Evolutionary conservation across 164 flowering plant genomes (phyloP).

Genomic region (Cinnamomum micranthum): DNA sequence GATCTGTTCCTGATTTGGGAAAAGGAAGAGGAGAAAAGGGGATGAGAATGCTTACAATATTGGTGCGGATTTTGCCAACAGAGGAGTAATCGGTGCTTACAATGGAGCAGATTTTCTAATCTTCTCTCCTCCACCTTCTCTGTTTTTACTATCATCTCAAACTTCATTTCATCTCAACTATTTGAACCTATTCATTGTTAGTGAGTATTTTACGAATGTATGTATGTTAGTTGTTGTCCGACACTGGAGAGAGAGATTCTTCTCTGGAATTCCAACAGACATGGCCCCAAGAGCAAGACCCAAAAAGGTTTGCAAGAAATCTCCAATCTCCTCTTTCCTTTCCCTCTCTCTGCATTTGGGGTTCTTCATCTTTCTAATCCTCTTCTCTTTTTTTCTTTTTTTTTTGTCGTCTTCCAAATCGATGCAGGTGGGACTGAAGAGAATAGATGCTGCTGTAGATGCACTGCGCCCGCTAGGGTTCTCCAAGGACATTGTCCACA

Average conservation of each 20-base stretch:
- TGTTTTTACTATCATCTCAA: too few species aligned
- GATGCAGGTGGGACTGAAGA: conserved; percentile 22
- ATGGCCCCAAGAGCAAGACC: conserved; percentile 4
- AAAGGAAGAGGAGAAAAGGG: too few species aligned
- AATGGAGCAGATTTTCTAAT: too few species aligned
- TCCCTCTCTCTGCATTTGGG: background rate
- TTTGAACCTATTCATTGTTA: too few species aligned
- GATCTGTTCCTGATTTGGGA: too few species aligned
- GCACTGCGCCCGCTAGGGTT: conserved; percentile 30
- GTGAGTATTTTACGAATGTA: too few species aligned
- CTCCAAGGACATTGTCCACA: conserved; percentile 14
- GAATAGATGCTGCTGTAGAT: conserved; percentile 39
- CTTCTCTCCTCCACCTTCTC: too few species aligned
- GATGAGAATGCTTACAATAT: too few species aligned
- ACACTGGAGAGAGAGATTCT: background rate
- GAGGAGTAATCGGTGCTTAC: too few species aligned
- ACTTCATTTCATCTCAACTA: too few species aligned
- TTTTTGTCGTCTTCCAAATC: background rate
- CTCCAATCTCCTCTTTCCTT: background rate
- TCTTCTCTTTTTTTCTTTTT: background rate
- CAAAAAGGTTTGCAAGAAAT: conserved; percentile 1
- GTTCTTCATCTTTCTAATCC: background rate
- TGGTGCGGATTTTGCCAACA: too few species aligned
- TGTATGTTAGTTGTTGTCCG: too few species aligned
- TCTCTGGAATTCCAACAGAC: background rate